phyloP scores from a whole-genome alignment of 345 rosid species.

The Passiflora organensis region DNA sequence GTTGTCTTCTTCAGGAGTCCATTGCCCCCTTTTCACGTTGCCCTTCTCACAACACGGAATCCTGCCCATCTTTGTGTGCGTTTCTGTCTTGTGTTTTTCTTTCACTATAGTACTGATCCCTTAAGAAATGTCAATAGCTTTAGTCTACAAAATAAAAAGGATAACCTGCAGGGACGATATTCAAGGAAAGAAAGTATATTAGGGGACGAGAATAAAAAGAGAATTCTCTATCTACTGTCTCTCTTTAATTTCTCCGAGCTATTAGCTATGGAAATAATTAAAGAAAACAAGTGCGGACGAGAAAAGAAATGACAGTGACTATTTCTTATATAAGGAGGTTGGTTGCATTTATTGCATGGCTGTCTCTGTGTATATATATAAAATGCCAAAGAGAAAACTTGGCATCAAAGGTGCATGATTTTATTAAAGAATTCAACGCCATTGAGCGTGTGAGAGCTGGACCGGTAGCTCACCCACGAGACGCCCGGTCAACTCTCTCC shows the following conservation, averaged over 20 bases:
- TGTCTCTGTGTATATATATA: not conserved
- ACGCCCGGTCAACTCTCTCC: constrained; percentile 59
- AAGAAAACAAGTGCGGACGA: constrained; percentile 5
- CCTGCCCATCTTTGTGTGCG: constrained; percentile 55
- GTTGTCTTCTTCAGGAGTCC: constrained; percentile 99
- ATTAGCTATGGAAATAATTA: not conserved
- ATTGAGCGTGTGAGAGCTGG: constrained; percentile 66
- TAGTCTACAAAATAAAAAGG: not conserved
- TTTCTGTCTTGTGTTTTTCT: not conserved
- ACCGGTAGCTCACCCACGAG: constrained; percentile 94
- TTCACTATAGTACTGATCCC: not conserved
- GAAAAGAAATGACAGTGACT: constrained; percentile 21
- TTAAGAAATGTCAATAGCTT: constrained; percentile 3
- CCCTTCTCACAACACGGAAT: constrained; percentile 96
- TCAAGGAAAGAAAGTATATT: not conserved
- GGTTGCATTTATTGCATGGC: constrained; percentile 9
- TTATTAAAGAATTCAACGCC: constrained; percentile 94
- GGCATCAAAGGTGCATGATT: constrained; percentile 76
- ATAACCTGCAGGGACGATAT: not conserved
- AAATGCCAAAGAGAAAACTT: not conserved
- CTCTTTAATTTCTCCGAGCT: not conserved
- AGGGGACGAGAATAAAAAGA: not conserved
- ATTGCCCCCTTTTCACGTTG: constrained; percentile 88
- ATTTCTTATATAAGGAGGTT: constrained; percentile 18
- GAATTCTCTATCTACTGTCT: not conserved